A percentile compares a stretch with the other conserved stretches of the same genome.
phyloP scores from a whole-genome alignment of 163 green algal species.

The Volvox carteri region DNA sequence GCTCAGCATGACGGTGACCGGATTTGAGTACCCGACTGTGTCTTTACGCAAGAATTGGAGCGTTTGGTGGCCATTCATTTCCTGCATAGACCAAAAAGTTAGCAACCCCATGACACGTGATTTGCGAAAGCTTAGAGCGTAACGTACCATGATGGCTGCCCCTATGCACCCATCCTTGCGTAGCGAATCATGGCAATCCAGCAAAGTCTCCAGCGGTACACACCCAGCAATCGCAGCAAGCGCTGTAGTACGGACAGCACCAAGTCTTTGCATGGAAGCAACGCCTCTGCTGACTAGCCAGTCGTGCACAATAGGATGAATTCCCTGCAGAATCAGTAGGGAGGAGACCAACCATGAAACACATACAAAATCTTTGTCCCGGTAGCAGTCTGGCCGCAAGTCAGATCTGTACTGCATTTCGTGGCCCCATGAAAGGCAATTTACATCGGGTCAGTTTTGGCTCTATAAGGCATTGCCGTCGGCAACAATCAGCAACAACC shows the following conservation, averaged over 20 bases:
- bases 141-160: not conserved
- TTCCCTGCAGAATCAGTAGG: slow-evolving; percentile 43
- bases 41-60: not conserved
- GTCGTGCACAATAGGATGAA: slow-evolving; percentile 25
- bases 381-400: too few species aligned
- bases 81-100: slow-evolving; percentile 12
- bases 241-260: not conserved
- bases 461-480: too few species aligned
- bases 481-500: too few species aligned
- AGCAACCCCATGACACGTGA: too few species aligned
- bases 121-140: too few species aligned
- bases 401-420: too few species aligned
- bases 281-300: slow-evolving; percentile 37
- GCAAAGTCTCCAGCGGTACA: not conserved
- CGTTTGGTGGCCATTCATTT: not conserved
- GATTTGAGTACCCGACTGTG: not conserved
- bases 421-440: too few species aligned
- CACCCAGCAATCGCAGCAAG: not conserved
- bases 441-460: too few species aligned
- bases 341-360: too few species aligned
- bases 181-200: not conserved
- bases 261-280: slow-evolving; percentile 35
- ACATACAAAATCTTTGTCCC: too few species aligned
- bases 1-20: not conserved
- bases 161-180: not conserved